Conservation (phyloP, 2,329 filamentous ascomycete genomes). For the Stachybotrys echinatus region DNA sequence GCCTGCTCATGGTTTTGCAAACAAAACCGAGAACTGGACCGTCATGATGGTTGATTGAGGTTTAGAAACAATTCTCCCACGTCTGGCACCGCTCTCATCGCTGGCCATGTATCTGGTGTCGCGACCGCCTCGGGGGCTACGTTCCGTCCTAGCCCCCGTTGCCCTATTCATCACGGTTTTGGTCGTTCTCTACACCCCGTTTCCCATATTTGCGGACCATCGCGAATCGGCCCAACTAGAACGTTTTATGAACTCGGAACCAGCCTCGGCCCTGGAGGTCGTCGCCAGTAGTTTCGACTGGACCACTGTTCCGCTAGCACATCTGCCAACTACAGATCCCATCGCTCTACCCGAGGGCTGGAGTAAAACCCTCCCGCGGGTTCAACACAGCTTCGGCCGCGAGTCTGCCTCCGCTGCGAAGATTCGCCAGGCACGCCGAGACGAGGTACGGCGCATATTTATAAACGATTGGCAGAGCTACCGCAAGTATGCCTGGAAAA, state of each 20-base stretch:
- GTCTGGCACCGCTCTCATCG: neutral
- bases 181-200: neutral
- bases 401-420: slow-evolving; percentile 17
- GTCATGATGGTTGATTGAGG: neutral
- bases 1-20: neutral
- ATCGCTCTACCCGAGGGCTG: slow-evolving; percentile 16
- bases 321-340: slow-evolving; percentile 15
- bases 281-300: slow-evolving; percentile 29
- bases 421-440: slow-evolving; percentile 22
- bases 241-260: neutral
- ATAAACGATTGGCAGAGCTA: slow-evolving; percentile 30
- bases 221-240: neutral
- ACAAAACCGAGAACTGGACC: neutral
- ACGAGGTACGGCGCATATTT: slow-evolving; percentile 27
- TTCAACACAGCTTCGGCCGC: slow-evolving; percentile 27
- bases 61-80: neutral
- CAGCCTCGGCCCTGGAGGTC: neutral
- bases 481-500: slow-evolving; percentile 52
- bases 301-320: slow-evolving; percentile 20
- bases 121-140: neutral
- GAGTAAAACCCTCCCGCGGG: slow-evolving; percentile 18
- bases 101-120: neutral
- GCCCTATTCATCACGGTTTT: neutral
- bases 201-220: neutral
- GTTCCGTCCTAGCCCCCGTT: neutral